Evolutionary conservation across 1,284 basidiomycete species (phyloP).

Genomic region (Mycosarcoma mackinlayi): DNA sequence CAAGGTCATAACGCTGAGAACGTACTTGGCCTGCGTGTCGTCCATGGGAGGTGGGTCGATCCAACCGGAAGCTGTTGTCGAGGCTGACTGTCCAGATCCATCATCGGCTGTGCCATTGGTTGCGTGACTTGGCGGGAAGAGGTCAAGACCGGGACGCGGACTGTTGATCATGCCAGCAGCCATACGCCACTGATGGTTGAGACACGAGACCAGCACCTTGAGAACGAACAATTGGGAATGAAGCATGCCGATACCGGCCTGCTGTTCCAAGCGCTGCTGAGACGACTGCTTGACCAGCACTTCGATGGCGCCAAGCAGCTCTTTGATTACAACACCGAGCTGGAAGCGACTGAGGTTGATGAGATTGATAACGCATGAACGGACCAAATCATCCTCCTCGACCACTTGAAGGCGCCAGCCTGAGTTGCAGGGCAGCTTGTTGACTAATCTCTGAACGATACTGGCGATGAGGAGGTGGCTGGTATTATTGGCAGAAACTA

Average conservation of each 20-base stretch:
- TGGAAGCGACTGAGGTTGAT: conserved; percentile 58
- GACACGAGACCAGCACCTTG: conserved; percentile 80
- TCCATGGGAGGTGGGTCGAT: conserved; percentile 82
- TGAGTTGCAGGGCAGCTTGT: conserved; percentile 61
- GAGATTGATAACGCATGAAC: conserved; percentile 57
- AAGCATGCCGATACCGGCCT: conserved; percentile 71
- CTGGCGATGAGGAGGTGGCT: conserved; percentile 58
- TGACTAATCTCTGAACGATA: conserved; percentile 60
- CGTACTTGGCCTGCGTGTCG: conserved; percentile 85
- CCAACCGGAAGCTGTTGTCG: conserved; percentile 68
- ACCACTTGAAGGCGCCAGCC: conserved; percentile 53
- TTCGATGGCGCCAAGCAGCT: conserved; percentile 57
- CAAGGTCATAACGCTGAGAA: conserved; percentile 76
- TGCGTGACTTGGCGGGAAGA: background rate
- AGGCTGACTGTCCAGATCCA: conserved; percentile 26
- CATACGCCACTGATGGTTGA: conserved; percentile 80
- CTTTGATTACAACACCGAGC: conserved; percentile 52
- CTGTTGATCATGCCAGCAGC: conserved; percentile 45
- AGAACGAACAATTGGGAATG: conserved; percentile 90
- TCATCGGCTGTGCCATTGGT: conserved; percentile 23
- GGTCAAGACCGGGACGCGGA: conserved; percentile 22
- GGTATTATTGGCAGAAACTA: conserved; percentile 22
- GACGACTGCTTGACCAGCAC: conserved; percentile 49
- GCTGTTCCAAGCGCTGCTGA: conserved; percentile 63
- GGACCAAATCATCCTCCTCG: conserved; percentile 57